Evolutionary conservation across 177 flowering plant genomes (phyloP).

Genomic region (Vitis hybrid): DNA sequence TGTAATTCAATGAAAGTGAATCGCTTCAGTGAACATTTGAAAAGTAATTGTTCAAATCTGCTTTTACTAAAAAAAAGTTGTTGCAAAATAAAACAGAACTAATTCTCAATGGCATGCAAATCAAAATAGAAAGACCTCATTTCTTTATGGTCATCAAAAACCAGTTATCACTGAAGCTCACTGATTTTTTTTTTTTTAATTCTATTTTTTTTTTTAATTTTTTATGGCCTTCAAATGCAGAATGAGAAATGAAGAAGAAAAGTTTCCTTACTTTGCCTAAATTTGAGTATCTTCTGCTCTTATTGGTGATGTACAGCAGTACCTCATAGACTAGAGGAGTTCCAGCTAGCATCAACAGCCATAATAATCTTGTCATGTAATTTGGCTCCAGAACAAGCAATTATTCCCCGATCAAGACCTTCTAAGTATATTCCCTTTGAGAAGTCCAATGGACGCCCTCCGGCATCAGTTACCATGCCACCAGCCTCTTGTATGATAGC

Average conservation of each 20-base stretch:
- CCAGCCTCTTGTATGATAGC: slow-evolving; percentile 88
- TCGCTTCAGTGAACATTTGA: not conserved
- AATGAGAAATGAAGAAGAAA: not conserved
- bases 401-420: slow-evolving; percentile 89
- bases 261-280: slow-evolving; percentile 8
- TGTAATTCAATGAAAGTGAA: not conserved
- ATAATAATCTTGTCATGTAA: slow-evolving; percentile 70
- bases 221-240: not conserved
- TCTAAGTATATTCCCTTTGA: slow-evolving; percentile 77
- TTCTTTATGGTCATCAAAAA: not conserved
- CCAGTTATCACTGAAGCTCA: not conserved
- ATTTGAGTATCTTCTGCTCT: slow-evolving; percentile 3
- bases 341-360: slow-evolving; percentile 93
- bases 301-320: slow-evolving; percentile 1
- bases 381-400: slow-evolving; percentile 76
- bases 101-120: not conserved
- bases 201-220: not conserved
- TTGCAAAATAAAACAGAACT: not conserved
- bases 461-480: slow-evolving; percentile 90
- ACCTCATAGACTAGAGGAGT: slow-evolving; percentile 67
- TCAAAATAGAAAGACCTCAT: too few species aligned
- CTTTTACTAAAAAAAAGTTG: not conserved
- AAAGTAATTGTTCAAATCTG: not conserved
- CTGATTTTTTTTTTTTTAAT: not conserved
- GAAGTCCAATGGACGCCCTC: slow-evolving; percentile 73